Evolutionary conservation across 2,329 filamentous ascomycete genomes (phyloP), one percentile per base, ranked within the genome.

Genomic region (Ceratocystis cacaofunesta): DNA sequence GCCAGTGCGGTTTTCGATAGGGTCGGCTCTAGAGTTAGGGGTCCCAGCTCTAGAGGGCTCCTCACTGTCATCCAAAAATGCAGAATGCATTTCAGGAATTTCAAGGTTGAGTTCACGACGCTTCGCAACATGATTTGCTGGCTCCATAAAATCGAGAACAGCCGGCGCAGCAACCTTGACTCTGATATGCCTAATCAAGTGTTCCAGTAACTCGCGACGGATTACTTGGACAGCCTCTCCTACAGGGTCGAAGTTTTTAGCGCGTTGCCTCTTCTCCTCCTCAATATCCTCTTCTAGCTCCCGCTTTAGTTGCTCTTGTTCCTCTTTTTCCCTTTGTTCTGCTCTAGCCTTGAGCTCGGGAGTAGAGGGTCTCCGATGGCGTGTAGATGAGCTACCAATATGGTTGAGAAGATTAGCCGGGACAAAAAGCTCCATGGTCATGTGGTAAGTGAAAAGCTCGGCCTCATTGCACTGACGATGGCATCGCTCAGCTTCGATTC

Each of bases 161-260:
- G 85, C 82, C 2, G 91, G 90, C 5, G 87, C 89, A 7, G 89
- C 92, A 61, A 97, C 85, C 70, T 92, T 88, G 57, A 87, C 88
- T 70, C 92, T 91, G 71, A 97, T 89, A 73, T 96, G 91, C 69
- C 88, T 85, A 68, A 97, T 85, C 44, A 99, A 78, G 73, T 95
- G 94, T 72, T 95, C 89, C 67, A 84, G 86, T 72, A 99, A 79
- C 73, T 97, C 92, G 64, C 85, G 83, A 63, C 87, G 83, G 64
- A 96, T 82, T 57, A 89, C 82, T 68, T 92, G 85, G 48, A 91
- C 79, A 43, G 94, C 92, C 72, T 95, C 92, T 61, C 80, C 77
- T 3, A 92, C 89, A n/a, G 94, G 92, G 74, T 99, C 92, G 69
- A 96, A 84, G 72, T 95, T 88, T 71, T 88, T 87, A 19, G 92